Evolutionary conservation across 1,284 basidiomycete genomes (phyloP).

Genomic region (Austroboletus niveus): DNA sequence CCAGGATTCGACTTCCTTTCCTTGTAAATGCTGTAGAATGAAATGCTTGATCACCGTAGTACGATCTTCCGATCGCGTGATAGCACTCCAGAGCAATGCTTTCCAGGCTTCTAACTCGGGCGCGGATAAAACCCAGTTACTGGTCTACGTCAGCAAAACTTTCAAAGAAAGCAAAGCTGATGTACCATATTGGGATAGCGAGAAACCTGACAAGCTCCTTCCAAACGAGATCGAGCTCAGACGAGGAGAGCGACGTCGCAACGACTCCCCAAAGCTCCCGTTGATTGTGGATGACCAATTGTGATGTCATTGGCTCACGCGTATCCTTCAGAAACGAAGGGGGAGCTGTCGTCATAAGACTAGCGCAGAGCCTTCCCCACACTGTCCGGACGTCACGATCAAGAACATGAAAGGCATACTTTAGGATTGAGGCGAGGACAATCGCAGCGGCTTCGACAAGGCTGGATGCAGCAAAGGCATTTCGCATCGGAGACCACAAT

Average conservation of each 20-base stretch:
- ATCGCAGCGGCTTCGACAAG: conserved; percentile 42
- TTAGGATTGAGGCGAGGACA: conserved; percentile 43
- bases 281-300: conserved; percentile 16
- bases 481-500: conserved; percentile 51
- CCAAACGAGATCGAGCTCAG: conserved; percentile 29
- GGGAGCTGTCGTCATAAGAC: conserved; percentile 36
- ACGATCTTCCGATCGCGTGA: conserved; percentile 20
- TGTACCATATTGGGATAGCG: conserved; percentile 45
- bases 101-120: conserved; percentile 42
- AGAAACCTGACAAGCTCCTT: conserved; percentile 43
- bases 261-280: conserved; percentile 35
- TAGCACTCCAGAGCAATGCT: conserved; percentile 28
- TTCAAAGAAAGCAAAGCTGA: conserved; percentile 1
- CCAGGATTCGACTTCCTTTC: conserved; percentile 22
- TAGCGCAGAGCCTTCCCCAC: conserved; percentile 48
- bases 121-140: conserved; percentile 42
- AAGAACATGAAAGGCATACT: conserved; percentile 38
- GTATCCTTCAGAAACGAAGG: conserved; percentile 25
- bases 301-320: conserved; percentile 7
- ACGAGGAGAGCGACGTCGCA: conserved; percentile 23
- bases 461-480: conserved; percentile 40
- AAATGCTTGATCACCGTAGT: conserved; percentile 21
- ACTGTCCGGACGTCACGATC: conserved; percentile 35
- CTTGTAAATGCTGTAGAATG: conserved; percentile 24
- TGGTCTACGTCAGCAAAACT: conserved; percentile 20